Evolutionary conservation across 2,329 filamentous ascomycete genomes (phyloP).

Genomic region (Colletotrichum costaricense): DNA sequence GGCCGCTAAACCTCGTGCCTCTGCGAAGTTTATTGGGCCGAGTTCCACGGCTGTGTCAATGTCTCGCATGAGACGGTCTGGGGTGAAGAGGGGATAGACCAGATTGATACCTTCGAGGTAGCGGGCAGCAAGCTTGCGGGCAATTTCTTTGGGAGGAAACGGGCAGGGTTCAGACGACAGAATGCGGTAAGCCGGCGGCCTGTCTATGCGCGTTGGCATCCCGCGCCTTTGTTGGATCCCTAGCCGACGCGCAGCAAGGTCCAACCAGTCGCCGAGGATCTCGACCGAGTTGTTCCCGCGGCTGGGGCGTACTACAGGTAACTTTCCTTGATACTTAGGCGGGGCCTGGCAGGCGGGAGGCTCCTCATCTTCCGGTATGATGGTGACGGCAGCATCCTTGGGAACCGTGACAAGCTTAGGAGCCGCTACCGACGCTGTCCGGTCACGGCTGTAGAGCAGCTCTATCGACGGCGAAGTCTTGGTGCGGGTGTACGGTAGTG

Average conservation of each 20-base stretch:
- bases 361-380: background rate
- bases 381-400: background rate
- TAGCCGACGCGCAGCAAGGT: constrained; percentile 27
- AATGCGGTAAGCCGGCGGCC: background rate
- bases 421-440: background rate
- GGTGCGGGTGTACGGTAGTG: background rate
- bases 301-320: constrained; percentile 27
- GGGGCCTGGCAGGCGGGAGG: background rate
- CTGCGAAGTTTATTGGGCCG: constrained; percentile 2
- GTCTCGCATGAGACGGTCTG: constrained; percentile 7
- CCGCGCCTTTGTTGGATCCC: constrained; percentile 19
- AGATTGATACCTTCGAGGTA: constrained; percentile 25
- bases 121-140: constrained; percentile 6
- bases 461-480: background rate
- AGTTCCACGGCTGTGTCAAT: constrained; percentile 10
- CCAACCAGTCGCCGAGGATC: constrained; percentile 31
- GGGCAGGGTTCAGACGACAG: constrained; percentile 11
- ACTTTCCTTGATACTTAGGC: constrained; percentile 25
- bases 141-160: constrained; percentile 1
- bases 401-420: background rate
- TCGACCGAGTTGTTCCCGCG: constrained; percentile 29
- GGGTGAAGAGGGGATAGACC: constrained; percentile 18
- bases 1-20: background rate
- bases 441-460: background rate
- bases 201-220: background rate